Conservation (phyloP, 306 rosid genomes). For the Castanea crenata region DNA sequence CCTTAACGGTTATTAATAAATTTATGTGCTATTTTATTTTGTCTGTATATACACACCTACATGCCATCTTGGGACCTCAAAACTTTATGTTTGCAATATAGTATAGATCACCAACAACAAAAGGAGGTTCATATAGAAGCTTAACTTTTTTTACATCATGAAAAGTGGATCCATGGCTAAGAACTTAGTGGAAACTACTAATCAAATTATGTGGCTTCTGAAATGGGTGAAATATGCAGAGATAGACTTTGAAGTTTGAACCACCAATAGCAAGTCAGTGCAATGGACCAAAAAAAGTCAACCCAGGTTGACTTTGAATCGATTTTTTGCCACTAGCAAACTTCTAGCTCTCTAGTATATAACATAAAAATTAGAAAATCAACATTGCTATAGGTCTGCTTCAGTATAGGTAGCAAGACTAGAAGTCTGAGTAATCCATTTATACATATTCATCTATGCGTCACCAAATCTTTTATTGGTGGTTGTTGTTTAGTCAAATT, state of each 20-base stretch:
- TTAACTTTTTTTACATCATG: background rate
- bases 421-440: background rate
- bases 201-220: slow-evolving; percentile 27
- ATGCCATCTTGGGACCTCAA: background rate
- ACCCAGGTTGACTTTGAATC: slow-evolving; percentile 48
- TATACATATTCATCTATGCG: background rate
- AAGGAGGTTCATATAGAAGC: no score
- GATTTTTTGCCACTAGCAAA: slow-evolving; percentile 29
- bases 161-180: slow-evolving; percentile 26
- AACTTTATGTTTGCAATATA: background rate
- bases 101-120: background rate
- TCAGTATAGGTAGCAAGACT: no score
- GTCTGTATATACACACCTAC: background rate
- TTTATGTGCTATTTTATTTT: background rate
- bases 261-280: slow-evolving; percentile 13
- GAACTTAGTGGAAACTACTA: slow-evolving; percentile 9
- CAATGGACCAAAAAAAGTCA: slow-evolving; percentile 31
- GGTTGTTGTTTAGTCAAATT: no score
- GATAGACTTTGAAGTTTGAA: slow-evolving; percentile 10
- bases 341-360: slow-evolving; percentile 3
- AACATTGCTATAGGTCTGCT: background rate
- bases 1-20: slow-evolving; percentile 16
- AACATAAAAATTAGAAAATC: background rate
- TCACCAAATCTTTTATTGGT: background rate
- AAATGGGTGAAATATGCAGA: slow-evolving; percentile 29